Evolutionary conservation across 1,139 yeast genomes (phyloP).

Genomic region (Hyphopichia pseudoburtonii): DNA sequence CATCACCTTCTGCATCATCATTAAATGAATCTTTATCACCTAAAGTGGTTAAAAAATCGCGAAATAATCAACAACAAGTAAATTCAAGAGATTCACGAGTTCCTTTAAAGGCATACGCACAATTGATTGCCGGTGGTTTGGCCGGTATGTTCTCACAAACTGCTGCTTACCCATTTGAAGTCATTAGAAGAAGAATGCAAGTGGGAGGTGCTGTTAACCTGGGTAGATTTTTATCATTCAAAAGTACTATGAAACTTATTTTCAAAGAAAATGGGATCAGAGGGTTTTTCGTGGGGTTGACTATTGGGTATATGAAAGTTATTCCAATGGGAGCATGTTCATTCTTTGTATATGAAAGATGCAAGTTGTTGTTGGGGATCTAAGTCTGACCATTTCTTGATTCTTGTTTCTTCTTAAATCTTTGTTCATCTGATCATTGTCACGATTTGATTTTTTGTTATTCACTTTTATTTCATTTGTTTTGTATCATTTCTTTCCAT

Average conservation of each 20-base stretch:
- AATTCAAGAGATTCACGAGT: conserved; percentile 53
- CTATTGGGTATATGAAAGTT: conserved; percentile 92
- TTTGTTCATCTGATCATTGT: too few relatives aligned
- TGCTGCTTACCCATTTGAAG: conserved; percentile 96
- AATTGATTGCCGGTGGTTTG: conserved; percentile 87
- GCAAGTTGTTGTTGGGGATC: conserved; percentile 68
- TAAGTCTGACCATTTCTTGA: conserved; percentile 14
- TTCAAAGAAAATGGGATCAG: conserved; percentile 70
- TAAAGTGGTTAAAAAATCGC: conserved; percentile 17
- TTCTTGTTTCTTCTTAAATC: conserved; percentile 4
- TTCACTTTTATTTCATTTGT: background rate
- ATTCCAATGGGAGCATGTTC: conserved; percentile 98
- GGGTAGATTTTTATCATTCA: conserved; percentile 58
- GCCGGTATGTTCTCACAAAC: conserved; percentile 96
- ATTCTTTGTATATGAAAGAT: conserved; percentile 88
- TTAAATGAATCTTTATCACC: too few relatives aligned
- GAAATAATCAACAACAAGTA: conserved; percentile 17
- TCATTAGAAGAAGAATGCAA: conserved; percentile 91
- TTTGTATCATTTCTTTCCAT: conserved; percentile 1
- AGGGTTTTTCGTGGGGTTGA: conserved; percentile 91
- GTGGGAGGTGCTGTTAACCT: conserved; percentile 80
- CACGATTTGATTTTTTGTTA: background rate
- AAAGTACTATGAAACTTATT: conserved; percentile 55
- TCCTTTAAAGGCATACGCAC: conserved; percentile 88
- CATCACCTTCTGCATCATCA: too few relatives aligned